Base-by-base conservation (phyloP, 2,329 filamentous ascomycete genomes). In the Apiospora marii region DNA sequence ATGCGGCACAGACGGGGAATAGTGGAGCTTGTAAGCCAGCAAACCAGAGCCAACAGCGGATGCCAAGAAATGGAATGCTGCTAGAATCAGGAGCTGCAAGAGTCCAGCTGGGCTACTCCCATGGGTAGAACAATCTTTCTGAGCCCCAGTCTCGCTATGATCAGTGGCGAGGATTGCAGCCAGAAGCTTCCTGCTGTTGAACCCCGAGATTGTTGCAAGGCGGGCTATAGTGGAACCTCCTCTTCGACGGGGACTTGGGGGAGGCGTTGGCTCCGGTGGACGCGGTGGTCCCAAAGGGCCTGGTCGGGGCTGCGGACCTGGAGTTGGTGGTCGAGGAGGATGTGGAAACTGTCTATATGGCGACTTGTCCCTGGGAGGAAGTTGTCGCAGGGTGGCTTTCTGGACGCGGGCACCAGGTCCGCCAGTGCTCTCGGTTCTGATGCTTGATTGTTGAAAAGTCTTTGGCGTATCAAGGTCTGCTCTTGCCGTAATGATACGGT, bases 311-410 rank as follows among this genome's bases (percentile, higher is more conserved):
- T 72, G 73, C 24, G 76, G 77, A 67, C 76, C 76, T 27, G 79
- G 79, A 68, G 79, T 80, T 71, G 77, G 78, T 49, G 79, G 78
- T 72, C 78, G 78, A 22, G 78, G 78, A 58, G 77, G 76, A 44
- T 77, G 49, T 46, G 77, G 78, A n/a, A 77, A 71, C 34, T 64
- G 58, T 37, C 22, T 64, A 34, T 64, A 64, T 64, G 58, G 58
- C 58, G 24, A 41, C 58, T 64, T 64, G 19, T 34, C 7, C 2
- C 34, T 34, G 10, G 58, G 10, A n/a, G 19, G 10, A 34, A 6
- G 41, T 37, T 6, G 30, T 41, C 6, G 16, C 34, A n/a, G 30
- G 19, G n/a, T n/a, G 34, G 34, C 4, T 10, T n/a, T 64, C 34
- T 41, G 30, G 12, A 5, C 34, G 30, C 24, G 5, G 22, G 16